Conservation (phyloP, 805 yeast species). For the Metschnikowia shivogae region DNA sequence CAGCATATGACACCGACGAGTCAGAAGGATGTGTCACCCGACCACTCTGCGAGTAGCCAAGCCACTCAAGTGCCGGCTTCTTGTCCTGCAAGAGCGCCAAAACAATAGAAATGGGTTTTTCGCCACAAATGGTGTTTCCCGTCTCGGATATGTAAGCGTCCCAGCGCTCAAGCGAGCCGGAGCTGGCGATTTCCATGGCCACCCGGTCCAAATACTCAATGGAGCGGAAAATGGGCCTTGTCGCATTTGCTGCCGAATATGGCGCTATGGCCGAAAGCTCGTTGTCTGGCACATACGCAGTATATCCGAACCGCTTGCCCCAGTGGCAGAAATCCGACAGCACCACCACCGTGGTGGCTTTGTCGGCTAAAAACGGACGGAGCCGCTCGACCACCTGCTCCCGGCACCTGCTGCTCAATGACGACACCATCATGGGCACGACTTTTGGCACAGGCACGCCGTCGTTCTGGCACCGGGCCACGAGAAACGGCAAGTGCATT, state of each 20-base stretch:
- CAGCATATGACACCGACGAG: constrained; percentile 88
- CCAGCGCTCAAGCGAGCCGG: constrained; percentile 60
- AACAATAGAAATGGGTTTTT: constrained; percentile 70
- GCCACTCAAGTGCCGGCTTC: constrained; percentile 55
- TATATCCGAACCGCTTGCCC: constrained; percentile 50
- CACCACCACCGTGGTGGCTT: constrained; percentile 64
- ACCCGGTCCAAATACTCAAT: constrained; percentile 68
- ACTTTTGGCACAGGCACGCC: constrained; percentile 42
- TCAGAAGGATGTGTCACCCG: constrained; percentile 46
- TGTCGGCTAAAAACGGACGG: constrained; percentile 49
- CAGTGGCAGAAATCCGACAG: constrained; percentile 96
- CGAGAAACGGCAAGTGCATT: constrained; percentile 83
- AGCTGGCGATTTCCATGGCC: constrained; percentile 62
- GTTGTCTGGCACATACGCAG: constrained; percentile 26
- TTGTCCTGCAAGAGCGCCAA: constrained; percentile 47
- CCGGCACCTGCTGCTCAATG: constrained; percentile 45
- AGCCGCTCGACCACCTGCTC: constrained; percentile 45
- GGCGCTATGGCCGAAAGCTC: constrained; percentile 7
- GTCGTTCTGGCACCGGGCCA: constrained; percentile 40
- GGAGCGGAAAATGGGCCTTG: constrained; percentile 56
- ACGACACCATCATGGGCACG: constrained; percentile 79
- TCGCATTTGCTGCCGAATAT: constrained; percentile 8
- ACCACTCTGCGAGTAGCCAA: constrained; percentile 76
- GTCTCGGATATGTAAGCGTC: constrained; percentile 61
- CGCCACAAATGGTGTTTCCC: constrained; percentile 91